These are phyloP conservation scores for Coffea humblotiana DNA, from an alignment of 305 asterid genomes.

Conservation along the genomic window DNA sequence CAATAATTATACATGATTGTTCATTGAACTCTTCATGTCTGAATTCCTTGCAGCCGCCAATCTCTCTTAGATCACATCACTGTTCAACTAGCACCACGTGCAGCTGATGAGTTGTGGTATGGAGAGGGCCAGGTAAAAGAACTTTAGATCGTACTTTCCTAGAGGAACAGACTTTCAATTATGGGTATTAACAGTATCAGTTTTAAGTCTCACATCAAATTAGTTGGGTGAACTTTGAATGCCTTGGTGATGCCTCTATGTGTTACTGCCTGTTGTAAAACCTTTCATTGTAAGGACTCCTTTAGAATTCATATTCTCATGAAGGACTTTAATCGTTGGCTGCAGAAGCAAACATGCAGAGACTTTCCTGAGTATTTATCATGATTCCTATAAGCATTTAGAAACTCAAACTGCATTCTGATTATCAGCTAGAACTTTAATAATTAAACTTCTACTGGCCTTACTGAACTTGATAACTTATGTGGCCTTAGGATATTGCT, in stretches of 20 bases:
- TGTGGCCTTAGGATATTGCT: not conserved
- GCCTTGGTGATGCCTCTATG: not conserved
- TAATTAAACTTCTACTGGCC: not conserved
- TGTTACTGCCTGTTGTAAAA: not conserved
- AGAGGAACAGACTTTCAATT: not conserved
- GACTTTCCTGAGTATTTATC: not conserved
- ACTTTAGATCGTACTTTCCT: slow-evolving; percentile 10
- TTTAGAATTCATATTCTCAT: not conserved
- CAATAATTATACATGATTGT: not conserved
- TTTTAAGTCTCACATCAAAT: not conserved
- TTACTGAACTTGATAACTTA: not conserved
- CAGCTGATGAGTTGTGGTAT: slow-evolving; percentile 94
- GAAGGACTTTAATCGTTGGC: not conserved
- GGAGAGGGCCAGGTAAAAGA: slow-evolving; percentile 75
- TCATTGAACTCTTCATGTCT: not conserved
- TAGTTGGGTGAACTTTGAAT: not conserved
- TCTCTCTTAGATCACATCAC: slow-evolving; percentile 93
- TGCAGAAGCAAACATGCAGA: not conserved
- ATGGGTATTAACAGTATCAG: not conserved
- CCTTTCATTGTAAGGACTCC: not conserved
- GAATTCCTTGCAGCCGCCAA: slow-evolving; percentile 66
- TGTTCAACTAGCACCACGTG: slow-evolving; percentile 97
- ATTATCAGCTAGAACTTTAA: too few species aligned
- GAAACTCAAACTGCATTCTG: not conserved
- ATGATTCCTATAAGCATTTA: not conserved